These are phyloP conservation scores for Hippophae rhamnoides DNA, from an alignment of 306 rosid species.

Conservation along the genomic window DNA sequence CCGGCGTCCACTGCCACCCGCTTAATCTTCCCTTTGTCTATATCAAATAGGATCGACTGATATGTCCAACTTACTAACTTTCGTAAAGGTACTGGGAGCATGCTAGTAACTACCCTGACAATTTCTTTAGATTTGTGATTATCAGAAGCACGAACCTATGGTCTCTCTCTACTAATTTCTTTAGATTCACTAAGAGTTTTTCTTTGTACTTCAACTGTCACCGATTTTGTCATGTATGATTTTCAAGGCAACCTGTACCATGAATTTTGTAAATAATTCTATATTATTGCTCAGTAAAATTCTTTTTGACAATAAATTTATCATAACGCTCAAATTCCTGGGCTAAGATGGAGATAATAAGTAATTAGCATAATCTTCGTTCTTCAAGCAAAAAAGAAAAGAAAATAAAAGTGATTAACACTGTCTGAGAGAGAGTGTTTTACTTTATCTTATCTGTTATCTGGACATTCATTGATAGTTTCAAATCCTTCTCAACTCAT, in stretches of 20 bases:
- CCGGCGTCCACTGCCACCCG: constrained; percentile 89
- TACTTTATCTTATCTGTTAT: too few relatives aligned
- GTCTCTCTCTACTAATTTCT: not conserved
- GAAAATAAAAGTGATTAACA: too few relatives aligned
- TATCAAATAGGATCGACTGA: constrained; percentile 45
- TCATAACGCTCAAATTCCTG: too few relatives aligned
- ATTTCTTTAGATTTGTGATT: not conserved
- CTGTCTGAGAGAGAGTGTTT: too few relatives aligned
- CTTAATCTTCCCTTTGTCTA: constrained; percentile 39
- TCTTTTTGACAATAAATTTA: too few relatives aligned
- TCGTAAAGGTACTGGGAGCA: constrained; percentile 22
- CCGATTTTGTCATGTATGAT: constrained; percentile 1
- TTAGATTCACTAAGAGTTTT: constrained; percentile 11
- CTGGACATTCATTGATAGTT: too few relatives aligned
- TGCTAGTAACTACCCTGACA: not conserved
- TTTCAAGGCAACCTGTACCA: not conserved
- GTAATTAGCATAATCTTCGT: too few relatives aligned
- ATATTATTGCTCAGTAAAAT: not conserved
- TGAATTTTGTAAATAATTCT: constrained; percentile 21
- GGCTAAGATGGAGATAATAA: too few relatives aligned
- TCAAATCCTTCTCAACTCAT: too few relatives aligned
- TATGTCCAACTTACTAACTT: constrained; percentile 39
- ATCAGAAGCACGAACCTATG: not conserved
- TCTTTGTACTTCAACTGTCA: constrained; percentile 9
- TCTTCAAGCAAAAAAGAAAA: too few relatives aligned